Percentiles rank a stretch among this genome's conserved stretches.
phyloP scores from a whole-genome alignment of 371 early-diverging fungal species.

The Mucor irregularis region DNA sequence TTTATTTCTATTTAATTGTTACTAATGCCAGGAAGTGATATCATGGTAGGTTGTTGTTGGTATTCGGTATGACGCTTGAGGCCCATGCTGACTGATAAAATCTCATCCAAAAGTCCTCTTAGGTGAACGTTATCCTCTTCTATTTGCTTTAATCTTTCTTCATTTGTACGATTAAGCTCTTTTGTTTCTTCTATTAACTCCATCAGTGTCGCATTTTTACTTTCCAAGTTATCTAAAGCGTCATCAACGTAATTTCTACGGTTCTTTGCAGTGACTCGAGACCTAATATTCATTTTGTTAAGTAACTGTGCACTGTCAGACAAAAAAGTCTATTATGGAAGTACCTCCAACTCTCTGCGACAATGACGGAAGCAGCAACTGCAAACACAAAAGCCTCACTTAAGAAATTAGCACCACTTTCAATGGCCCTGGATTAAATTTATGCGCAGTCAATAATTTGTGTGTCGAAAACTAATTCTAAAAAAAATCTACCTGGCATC shows the following conservation, averaged over 20 bases:
- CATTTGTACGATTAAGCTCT: conserved; percentile 25
- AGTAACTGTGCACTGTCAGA: background rate
- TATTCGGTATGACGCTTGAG: conserved; percentile 54
- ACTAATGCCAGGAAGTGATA: conserved; percentile 26
- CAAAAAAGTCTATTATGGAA: background rate
- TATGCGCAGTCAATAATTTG: background rate
- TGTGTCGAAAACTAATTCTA: no score
- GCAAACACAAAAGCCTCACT: conserved; percentile 85
- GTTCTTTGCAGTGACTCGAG: conserved; percentile 62
- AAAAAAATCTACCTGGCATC: conserved; percentile 61
- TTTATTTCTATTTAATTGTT: conserved; percentile 5
- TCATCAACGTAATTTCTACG: conserved; percentile 73
- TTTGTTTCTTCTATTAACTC: conserved; percentile 44
- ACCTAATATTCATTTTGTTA: conserved; percentile 37
- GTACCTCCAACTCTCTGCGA: conserved; percentile 67
- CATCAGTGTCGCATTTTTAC: conserved; percentile 38
- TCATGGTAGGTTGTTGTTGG: conserved; percentile 36
- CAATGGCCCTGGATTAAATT: conserved; percentile 65
- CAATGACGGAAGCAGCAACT: conserved; percentile 79
- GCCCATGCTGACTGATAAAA: conserved; percentile 57
- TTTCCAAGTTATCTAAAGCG: conserved; percentile 64
- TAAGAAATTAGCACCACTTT: conserved; percentile 86
- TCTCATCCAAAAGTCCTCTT: conserved; percentile 53
- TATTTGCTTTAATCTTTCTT: conserved; percentile 43
- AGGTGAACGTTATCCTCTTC: conserved; percentile 52